A percentile compares a stretch with the other conserved stretches of the same genome.
These are phyloP conservation scores for Melampsora americana DNA, from an alignment of 1,284 basidiomycete species.

Conservation along the genomic window DNA sequence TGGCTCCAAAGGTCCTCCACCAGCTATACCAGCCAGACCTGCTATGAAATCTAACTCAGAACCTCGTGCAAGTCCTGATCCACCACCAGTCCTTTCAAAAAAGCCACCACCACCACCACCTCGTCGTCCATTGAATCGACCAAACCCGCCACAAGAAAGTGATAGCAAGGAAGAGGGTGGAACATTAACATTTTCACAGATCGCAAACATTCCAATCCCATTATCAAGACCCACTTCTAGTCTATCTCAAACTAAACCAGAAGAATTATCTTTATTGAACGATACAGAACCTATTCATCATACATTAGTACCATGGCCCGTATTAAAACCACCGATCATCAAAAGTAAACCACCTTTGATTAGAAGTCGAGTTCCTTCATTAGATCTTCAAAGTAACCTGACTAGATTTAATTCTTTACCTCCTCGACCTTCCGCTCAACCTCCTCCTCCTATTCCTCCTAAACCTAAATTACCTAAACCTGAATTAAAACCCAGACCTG, in stretches of 20 bases:
- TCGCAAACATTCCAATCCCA: not conserved
- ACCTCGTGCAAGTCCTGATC: not conserved
- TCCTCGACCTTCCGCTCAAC: not conserved
- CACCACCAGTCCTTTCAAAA: not conserved
- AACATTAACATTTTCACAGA: not conserved
- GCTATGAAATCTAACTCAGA: constrained; percentile 7
- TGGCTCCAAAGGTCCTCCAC: constrained; percentile 10
- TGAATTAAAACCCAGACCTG: constrained; percentile 22
- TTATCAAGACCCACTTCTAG: not conserved
- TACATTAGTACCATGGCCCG: constrained; percentile 9
- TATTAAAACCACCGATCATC: not conserved
- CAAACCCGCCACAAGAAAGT: not conserved
- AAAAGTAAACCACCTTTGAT: not conserved
- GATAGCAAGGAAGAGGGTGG: not conserved
- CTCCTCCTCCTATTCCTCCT: constrained; percentile 26
- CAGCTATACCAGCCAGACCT: constrained; percentile 35
- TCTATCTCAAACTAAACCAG: not conserved
- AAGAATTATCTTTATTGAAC: not conserved
- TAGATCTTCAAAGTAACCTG: not conserved
- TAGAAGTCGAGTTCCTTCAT: not conserved
- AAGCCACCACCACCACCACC: constrained; percentile 34
- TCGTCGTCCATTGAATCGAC: not conserved
- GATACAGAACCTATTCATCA: not conserved
- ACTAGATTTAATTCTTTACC: not conserved
- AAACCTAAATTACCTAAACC: constrained; percentile 33